A percentile compares a stretch with the other conserved stretches of the same genome.
Evolutionary conservation across 805 yeast species (phyloP).

Genomic region (Blastobotrys muscicola): DNA sequence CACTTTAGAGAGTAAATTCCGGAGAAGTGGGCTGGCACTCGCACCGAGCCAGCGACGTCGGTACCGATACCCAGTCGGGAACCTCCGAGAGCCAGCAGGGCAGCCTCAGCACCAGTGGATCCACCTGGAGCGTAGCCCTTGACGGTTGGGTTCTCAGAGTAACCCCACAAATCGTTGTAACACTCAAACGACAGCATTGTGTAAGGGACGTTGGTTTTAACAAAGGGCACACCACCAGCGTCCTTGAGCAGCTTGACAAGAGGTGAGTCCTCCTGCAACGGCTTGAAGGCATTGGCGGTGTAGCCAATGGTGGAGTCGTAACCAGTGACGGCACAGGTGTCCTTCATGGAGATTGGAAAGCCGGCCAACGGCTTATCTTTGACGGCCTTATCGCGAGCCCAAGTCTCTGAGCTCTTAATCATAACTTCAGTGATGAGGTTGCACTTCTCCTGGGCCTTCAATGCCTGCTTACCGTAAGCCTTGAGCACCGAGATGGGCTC

Average conservation of each 20-base stretch:
- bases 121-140: slow-evolving; percentile 42
- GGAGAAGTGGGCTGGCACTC: slow-evolving; percentile 45
- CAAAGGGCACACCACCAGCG: slow-evolving; percentile 47
- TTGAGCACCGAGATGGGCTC: slow-evolving; percentile 43
- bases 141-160: slow-evolving; percentile 41
- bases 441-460: slow-evolving; percentile 49
- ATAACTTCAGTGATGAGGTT: slow-evolving; percentile 53
- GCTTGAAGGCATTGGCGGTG: slow-evolving; percentile 34
- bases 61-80: slow-evolving; percentile 45
- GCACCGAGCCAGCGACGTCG: slow-evolving; percentile 49
- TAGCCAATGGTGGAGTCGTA: slow-evolving; percentile 45
- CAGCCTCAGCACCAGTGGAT: slow-evolving; percentile 46
- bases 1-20: slow-evolving; percentile 44
- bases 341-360: slow-evolving; percentile 53
- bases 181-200: slow-evolving; percentile 49
- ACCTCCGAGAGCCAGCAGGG: slow-evolving; percentile 38
- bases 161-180: slow-evolving; percentile 46
- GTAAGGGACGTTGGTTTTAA: slow-evolving; percentile 49
- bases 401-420: slow-evolving; percentile 58
- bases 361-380: slow-evolving; percentile 59
- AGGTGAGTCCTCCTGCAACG: slow-evolving; percentile 33
- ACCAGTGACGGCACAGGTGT: slow-evolving; percentile 42
- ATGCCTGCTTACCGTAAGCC: slow-evolving; percentile 59
- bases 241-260: slow-evolving; percentile 36
- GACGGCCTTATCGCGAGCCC: slow-evolving; percentile 37